Conservation (phyloP, 73 alveolate species). For the Tetrahymena thermophila region DNA sequence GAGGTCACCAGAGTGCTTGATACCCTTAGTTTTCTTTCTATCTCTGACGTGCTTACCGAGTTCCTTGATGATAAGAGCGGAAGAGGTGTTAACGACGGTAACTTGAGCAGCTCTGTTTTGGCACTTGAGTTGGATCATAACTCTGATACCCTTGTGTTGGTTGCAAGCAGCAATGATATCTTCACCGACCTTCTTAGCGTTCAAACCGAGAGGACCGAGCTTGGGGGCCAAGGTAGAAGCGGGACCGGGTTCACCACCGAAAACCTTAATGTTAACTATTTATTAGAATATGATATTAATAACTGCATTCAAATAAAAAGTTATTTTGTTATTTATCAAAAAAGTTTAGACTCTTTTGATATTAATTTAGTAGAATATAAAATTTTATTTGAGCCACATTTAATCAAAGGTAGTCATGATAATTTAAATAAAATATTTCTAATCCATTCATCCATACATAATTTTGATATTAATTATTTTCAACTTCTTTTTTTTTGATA, state of each 20-base stretch:
- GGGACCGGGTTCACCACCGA: conserved; percentile 56
- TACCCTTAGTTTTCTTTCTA: conserved; percentile 58
- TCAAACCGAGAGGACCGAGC: conserved; percentile 56
- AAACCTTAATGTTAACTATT: conserved; percentile 34
- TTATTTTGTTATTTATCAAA: neutral
- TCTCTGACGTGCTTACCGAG: conserved; percentile 57
- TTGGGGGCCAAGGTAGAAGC: conserved; percentile 58
- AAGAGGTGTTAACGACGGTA: conserved; percentile 50
- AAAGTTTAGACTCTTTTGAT: neutral
- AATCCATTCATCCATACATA: neutral
- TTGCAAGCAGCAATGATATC: conserved; percentile 48
- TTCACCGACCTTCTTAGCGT: conserved; percentile 62
- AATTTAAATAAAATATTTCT: neutral
- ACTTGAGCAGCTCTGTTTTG: conserved; percentile 52
- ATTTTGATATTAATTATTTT: too few relatives aligned
- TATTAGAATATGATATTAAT: neutral
- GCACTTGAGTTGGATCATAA: conserved; percentile 49
- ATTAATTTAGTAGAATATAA: neutral
- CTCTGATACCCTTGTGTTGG: conserved; percentile 53
- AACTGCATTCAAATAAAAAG: neutral
- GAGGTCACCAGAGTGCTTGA: conserved; percentile 59
- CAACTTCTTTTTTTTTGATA: neutral
- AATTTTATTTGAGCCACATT: too few relatives aligned
- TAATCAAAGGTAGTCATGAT: neutral
- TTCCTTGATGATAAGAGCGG: conserved; percentile 53